Base-by-base conservation (phyloP, 106 monocot genomes). In the Acorus gramineus region DNA sequence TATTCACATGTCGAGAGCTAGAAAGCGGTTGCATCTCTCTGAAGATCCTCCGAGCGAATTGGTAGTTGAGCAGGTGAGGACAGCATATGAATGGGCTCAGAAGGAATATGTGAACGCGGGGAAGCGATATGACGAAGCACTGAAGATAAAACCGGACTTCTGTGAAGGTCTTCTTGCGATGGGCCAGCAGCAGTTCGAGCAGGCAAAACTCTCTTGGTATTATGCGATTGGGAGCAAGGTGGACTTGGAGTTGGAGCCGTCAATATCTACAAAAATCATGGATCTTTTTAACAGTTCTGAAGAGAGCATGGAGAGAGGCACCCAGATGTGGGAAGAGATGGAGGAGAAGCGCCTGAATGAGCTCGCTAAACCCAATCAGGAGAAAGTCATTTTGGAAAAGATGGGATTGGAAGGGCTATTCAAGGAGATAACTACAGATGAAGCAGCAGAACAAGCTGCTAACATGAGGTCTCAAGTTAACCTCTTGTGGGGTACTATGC, bases 1-100 rank as follows among this genome's bases (percentile, higher is more conserved):
- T 65, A 76, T 96, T 14, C 96, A 87, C 77, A 85, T 96, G 96
- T 96, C 87, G 50, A 82, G 89, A 53, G 86, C 86, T 60, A 76
- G 81, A 52, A 94, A 90, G 76, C 77, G 68, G 52, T 8, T 94
- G 11, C 65, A 73, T 42, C 62, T 84, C 10, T 57, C 79, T 4
- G 89, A 86, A 71, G 77, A 78, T 75, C 45, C 74, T 61, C 66
- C 84, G 0, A 69, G 60, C 43, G 89, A 94, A 71, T 59, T 64
- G 44, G 48, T 76, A 69, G 69, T 86, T 66, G 64, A 42, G 8
- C 72, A 81, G 43, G 68, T 80, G 28, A 84, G 90, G 70, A 56
- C 66, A 69, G 75, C 84, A 60, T 85, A 85, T 75, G 89, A 80
- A 45, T 89, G 85, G 81, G 85, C 93, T 11, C 69, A 65, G 52